Percentiles rank a stretch among this genome's conserved stretches.
These are phyloP conservation scores for Sporothrix globosa DNA, from an alignment of 2,329 filamentous ascomycete species.

Conservation along the genomic window DNA sequence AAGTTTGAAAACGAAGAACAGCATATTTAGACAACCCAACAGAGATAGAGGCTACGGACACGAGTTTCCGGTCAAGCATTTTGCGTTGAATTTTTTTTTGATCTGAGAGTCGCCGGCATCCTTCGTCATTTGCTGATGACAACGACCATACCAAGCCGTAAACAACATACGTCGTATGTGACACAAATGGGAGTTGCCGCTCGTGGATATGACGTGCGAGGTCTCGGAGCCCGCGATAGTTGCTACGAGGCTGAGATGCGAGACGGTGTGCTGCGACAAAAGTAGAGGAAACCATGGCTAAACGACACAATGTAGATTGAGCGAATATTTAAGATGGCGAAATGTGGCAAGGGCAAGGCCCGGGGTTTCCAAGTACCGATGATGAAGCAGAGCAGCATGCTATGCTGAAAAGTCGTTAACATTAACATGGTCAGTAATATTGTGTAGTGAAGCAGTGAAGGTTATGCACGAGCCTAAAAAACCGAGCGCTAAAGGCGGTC, in stretches of 20 bases:
- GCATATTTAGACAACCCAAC: neutral
- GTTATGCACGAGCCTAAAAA: neutral
- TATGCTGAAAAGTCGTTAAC: neutral
- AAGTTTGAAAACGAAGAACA: neutral
- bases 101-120: neutral
- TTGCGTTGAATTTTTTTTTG: neutral
- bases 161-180: neutral
- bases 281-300: neutral
- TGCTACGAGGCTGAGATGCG: neutral
- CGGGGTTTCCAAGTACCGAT: neutral
- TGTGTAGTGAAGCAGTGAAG: neutral
- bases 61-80: neutral
- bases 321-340: no score
- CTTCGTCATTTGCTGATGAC: neutral
- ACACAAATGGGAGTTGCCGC: neutral
- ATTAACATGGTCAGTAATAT: neutral
- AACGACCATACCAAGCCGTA: neutral
- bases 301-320: neutral
- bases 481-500: constrained; percentile 7
- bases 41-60: constrained; percentile 1
- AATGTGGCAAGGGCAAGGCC: neutral
- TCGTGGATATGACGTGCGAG: neutral
- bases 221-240: neutral
- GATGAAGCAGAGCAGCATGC: neutral
- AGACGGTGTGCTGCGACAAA: neutral